Base-by-base conservation (phyloP, 208 protist genomes). In the Crithidia sp. region DNA sequence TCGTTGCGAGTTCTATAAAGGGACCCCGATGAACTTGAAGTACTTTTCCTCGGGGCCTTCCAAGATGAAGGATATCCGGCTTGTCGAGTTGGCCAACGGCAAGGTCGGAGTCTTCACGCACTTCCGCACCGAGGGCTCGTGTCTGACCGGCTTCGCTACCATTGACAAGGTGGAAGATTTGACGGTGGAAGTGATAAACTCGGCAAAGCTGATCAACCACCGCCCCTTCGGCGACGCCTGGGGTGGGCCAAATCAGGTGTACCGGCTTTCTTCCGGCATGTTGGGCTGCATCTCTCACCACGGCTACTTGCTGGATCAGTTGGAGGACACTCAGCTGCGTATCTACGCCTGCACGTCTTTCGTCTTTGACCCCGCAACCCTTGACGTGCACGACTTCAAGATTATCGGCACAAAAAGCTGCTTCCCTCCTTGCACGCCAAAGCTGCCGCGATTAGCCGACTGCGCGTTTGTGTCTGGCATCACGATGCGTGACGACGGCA, bases 101-200 rank as follows among this genome's bases (percentile, higher is more conserved):
- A 77, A 79, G 28, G 76, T 91, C 8, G 86, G 86, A 7, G 74
- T 91, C 45, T 91, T 91, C 49, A 89, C 86, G 6, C 83, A 84
- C 56, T 79, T 82, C 56, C 82, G 83, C 41, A 86, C 86, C 4
- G 83, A 86, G 7, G 75, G 70, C 39, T 83, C 75, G 14, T 84
- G 72, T 14, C 77, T 70, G 53, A 91, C 85, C 6, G 86, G 86
- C 36, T 89, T 91, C 64, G 74, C 86, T 5, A 78, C 83, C 43
- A 86, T 91, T 43, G 75, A 88, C 56, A 78, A 72, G 36, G 75
- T 91, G 37, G 77, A 84, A 17, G 74, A 85, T 36, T 44, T 91
- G 6, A 87, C 86, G 0, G 69, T 77, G 40, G 76, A 86, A 63
- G 76, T 83, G 13, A 77, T 91, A 39, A 77, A 91, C 49, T 79